Evolutionary conservation across 1,284 basidiomycete genomes (phyloP).

Genomic region (Hemileia vastatrix): DNA sequence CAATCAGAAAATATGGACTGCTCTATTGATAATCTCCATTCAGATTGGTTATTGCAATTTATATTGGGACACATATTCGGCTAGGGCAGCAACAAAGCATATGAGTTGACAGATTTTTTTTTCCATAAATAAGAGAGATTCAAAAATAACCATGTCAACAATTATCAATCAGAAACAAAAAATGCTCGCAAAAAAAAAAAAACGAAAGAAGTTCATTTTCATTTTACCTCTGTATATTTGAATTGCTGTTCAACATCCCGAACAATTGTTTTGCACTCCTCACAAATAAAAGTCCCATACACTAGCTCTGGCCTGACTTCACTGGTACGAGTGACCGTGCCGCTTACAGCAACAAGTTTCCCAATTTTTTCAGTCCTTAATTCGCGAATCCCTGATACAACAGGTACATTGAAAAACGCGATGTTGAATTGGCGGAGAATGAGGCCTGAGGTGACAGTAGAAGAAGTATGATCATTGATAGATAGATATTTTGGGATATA

Average conservation of each 20-base stretch:
- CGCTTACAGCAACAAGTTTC: slow-evolving; percentile 81
- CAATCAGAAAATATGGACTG: slow-evolving; percentile 95
- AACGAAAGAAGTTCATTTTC: neutral
- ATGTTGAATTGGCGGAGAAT: slow-evolving; percentile 87
- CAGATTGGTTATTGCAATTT: slow-evolving; percentile 76
- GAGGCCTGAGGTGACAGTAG: slow-evolving; percentile 56
- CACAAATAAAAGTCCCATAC: slow-evolving; percentile 86
- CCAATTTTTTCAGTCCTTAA: slow-evolving; percentile 87
- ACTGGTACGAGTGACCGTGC: slow-evolving; percentile 92
- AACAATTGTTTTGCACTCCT: slow-evolving; percentile 74
- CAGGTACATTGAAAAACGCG: slow-evolving; percentile 89
- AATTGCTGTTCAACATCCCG: slow-evolving; percentile 98
- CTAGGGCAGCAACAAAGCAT: slow-evolving; percentile 47
- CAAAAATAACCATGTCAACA: neutral
- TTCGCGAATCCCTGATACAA: slow-evolving; percentile 91
- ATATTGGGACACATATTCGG: slow-evolving; percentile 88
- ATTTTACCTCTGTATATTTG: slow-evolving; percentile 85
- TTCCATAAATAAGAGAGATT: neutral
- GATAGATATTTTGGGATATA: slow-evolving; percentile 89
- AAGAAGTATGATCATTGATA: slow-evolving; percentile 56
- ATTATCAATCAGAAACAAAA: neutral
- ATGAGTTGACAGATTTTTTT: neutral
- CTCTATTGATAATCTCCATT: slow-evolving; percentile 93
- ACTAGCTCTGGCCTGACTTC: slow-evolving; percentile 94
- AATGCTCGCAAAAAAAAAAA: neutral